A percentile compares a stretch with the other conserved stretches of the same genome.
These are phyloP conservation scores for Catenaria anguillulae DNA, from an alignment of 371 early-diverging fungal genomes.

Conservation along the genomic window DNA sequence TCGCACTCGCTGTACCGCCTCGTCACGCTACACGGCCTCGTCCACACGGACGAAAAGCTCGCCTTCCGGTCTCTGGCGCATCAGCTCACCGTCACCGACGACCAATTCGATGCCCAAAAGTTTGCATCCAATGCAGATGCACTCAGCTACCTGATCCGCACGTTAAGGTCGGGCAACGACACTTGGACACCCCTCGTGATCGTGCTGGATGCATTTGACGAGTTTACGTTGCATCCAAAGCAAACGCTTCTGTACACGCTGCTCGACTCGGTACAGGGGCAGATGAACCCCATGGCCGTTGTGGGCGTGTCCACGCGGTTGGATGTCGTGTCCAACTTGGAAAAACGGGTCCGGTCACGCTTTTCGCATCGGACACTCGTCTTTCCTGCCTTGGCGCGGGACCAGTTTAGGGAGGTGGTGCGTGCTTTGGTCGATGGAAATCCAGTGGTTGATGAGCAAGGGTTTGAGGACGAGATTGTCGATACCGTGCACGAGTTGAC, in stretches of 20 bases:
- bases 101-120: conserved; percentile 11
- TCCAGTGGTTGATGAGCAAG: neutral
- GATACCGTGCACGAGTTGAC: neutral
- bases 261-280: conserved; percentile 75
- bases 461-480: neutral
- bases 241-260: conserved; percentile 82
- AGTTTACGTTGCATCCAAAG: conserved; percentile 73
- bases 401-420: neutral
- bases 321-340: conserved; percentile 65
- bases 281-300: conserved; percentile 67
- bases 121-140: conserved; percentile 2
- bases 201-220: conserved; percentile 77
- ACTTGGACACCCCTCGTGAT: conserved; percentile 48
- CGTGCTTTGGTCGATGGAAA: neutral
- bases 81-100: conserved; percentile 34
- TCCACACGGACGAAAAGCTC: conserved; percentile 63
- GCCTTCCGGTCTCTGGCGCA: conserved; percentile 69
- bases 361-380: conserved; percentile 77
- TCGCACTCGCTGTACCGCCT: conserved; percentile 47
- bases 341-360: conserved; percentile 87
- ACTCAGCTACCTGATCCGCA: neutral
- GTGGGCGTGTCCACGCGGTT: conserved; percentile 68
- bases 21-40: conserved; percentile 60
- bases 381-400: conserved; percentile 35
- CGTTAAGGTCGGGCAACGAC: neutral